Conservation (phyloP, 768 basidiomycete species). For the Postia placenta region DNA sequence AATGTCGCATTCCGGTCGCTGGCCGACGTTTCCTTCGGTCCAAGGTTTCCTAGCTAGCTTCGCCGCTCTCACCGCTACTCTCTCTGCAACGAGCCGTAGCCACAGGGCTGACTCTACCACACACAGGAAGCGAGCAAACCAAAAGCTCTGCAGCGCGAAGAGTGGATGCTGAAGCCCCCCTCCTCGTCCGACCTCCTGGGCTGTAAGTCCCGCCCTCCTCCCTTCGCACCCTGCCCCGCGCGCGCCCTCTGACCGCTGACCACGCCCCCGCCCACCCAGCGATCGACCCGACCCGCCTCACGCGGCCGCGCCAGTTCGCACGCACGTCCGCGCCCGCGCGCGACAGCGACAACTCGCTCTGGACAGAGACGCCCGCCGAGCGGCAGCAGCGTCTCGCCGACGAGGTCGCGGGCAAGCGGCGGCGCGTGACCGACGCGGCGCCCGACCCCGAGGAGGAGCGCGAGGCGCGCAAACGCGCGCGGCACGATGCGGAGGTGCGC, state of each 20-base stretch:
- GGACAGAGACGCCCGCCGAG: slow-evolving; percentile 98
- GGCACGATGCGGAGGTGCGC: slow-evolving; percentile 63
- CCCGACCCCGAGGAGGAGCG: slow-evolving; percentile 35
- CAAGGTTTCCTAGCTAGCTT: too few species aligned
- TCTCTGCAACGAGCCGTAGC: neutral
- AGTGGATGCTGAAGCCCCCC: slow-evolving; percentile 98
- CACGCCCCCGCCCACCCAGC: too few species aligned
- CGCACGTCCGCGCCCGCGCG: slow-evolving; percentile 36
- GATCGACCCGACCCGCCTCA: slow-evolving; percentile 80
- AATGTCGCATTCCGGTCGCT: too few species aligned
- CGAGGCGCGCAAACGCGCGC: slow-evolving; percentile 49
- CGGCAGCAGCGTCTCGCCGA: slow-evolving; percentile 88
- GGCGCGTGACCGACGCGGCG: slow-evolving; percentile 52
- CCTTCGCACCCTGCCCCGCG: neutral
- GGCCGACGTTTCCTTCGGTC: too few species aligned
- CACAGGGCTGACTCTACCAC: neutral
- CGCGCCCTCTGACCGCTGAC: neutral
- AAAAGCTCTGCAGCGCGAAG: slow-evolving; percentile 77
- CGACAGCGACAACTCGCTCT: slow-evolving; percentile 58
- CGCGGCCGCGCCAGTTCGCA: slow-evolving; percentile 74
- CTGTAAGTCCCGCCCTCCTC: slow-evolving; percentile 43
- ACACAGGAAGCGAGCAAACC: slow-evolving; percentile 68
- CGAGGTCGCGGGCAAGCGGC: slow-evolving; percentile 89
- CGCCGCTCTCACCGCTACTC: too few species aligned
- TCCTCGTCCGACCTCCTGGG: slow-evolving; percentile 71